phyloP scores from a whole-genome alignment of 2,329 filamentous ascomycete genomes.

The Phialocephala sp. region DNA sequence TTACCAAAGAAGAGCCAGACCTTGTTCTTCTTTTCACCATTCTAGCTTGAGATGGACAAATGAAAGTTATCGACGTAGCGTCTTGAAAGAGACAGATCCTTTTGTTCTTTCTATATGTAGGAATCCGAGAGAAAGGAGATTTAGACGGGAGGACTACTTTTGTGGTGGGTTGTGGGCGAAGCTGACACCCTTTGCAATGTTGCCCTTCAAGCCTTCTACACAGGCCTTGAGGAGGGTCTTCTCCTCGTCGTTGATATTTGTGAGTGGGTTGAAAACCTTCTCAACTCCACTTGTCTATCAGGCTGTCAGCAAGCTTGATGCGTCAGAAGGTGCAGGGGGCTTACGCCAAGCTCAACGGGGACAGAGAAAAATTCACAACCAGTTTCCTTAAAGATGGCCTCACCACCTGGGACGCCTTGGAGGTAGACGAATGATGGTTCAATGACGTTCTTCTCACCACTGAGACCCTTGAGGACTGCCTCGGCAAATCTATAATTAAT shows the following conservation, averaged over 20 bases:
- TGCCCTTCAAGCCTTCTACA: constrained; percentile 82
- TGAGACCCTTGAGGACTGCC: constrained; percentile 90
- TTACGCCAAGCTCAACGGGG: constrained; percentile 92
- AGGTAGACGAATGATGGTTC: constrained; percentile 98
- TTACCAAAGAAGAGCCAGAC: constrained; percentile 31
- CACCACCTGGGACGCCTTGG: constrained; percentile 84
- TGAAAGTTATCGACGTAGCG: constrained; percentile 13
- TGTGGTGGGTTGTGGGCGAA: constrained; percentile 88
- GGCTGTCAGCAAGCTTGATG: constrained; percentile 40
- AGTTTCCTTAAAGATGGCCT: constrained; percentile 81
- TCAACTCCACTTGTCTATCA: constrained; percentile 79
- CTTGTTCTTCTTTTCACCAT: constrained; percentile 15
- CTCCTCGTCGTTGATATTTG: constrained; percentile 81
- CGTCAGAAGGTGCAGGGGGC: constrained; percentile 42
- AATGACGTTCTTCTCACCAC: constrained; percentile 90
- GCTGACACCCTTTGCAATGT: constrained; percentile 91
- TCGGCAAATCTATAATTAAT: constrained; percentile 76
- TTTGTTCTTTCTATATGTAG: constrained; percentile 20
- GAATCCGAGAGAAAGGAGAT: constrained; percentile 22
- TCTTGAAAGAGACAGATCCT: constrained; percentile 26
- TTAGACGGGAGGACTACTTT: constrained; percentile 69
- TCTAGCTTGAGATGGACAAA: constrained; percentile 18
- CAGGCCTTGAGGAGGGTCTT: constrained; percentile 81
- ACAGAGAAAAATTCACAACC: constrained; percentile 95
- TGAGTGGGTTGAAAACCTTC: constrained; percentile 83